Percentiles rank a stretch among this genome's conserved stretches.
Evolutionary conservation across 768 basidiomycete genomes (phyloP).

Genomic region (Boletellus ananas): DNA sequence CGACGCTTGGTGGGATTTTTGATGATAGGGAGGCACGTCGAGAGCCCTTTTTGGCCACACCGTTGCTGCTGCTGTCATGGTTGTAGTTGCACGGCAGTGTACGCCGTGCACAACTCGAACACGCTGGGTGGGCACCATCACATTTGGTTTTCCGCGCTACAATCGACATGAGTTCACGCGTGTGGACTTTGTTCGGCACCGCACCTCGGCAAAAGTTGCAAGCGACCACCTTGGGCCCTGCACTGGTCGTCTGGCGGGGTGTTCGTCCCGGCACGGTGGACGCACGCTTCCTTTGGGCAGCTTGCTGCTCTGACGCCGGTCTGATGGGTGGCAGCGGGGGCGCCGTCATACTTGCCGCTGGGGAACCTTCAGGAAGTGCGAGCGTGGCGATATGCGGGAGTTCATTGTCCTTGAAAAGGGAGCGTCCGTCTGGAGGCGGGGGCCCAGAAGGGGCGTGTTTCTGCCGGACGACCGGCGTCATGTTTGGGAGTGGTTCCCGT

Average conservation of each 20-base stretch:
- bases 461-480: constrained; percentile 34
- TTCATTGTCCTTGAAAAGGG: constrained; percentile 56
- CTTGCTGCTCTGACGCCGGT: constrained; percentile 64
- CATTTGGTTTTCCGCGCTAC: constrained; percentile 86
- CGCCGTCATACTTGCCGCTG: constrained; percentile 55
- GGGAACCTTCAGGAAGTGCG: constrained; percentile 54
- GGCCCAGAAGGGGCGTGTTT: constrained; percentile 27
- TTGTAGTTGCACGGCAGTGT: constrained; percentile 77
- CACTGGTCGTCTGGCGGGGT: constrained; percentile 54
- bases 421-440: constrained; percentile 34
- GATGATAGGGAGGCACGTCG: constrained; percentile 56
- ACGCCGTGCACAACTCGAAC: constrained; percentile 77
- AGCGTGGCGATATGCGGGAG: constrained; percentile 72
- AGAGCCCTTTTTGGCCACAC: constrained; percentile 35
- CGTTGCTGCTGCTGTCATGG: constrained; percentile 47
- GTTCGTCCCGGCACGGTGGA: constrained; percentile 65
- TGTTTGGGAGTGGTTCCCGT: constrained; percentile 40
- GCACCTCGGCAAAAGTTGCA: constrained; percentile 87
- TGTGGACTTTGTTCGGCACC: constrained; percentile 22
- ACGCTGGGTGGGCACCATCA: constrained; percentile 81
- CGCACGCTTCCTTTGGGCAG: constrained; percentile 65
- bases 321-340: constrained; percentile 61
- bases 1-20: constrained; percentile 22
- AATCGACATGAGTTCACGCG: constrained; percentile 5
- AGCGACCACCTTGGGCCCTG: constrained; percentile 82